A percentile compares a stretch with the other conserved stretches of the same genome.
Conservation (phyloP, 768 basidiomycete genomes). For the Cystobasidium ongulense region DNA sequence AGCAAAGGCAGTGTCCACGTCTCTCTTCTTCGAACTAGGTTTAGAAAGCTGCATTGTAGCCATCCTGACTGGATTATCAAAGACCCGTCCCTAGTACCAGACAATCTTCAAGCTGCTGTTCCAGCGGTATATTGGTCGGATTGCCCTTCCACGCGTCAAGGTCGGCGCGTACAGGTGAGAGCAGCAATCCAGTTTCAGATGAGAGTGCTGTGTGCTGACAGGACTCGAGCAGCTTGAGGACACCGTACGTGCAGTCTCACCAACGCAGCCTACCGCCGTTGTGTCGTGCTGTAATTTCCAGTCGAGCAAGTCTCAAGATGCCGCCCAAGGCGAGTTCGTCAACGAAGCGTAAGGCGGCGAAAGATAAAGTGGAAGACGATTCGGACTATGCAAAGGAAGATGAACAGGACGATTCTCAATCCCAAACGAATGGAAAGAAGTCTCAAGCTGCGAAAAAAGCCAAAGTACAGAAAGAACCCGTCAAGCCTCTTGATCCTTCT, state of each 20-base stretch:
- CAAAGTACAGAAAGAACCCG: constrained; percentile 34
- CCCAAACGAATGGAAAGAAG: not conserved
- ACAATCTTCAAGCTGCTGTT: not conserved
- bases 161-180: not conserved
- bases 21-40: not conserved
- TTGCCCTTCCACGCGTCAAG: not conserved
- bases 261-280: not conserved
- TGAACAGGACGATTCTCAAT: not conserved
- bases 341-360: constrained; percentile 7
- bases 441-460: constrained; percentile 35
- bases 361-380: constrained; percentile 1
- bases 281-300: not conserved
- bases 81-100: not conserved
- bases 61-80: not conserved
- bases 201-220: not conserved
- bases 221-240: not conserved
- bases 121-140: not conserved
- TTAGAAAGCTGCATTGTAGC: not conserved
- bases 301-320: not conserved
- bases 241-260: not conserved
- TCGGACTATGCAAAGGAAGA: constrained; percentile 24
- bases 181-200: not conserved
- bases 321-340: not conserved
- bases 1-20: not conserved
- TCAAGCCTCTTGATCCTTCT: constrained; percentile 36